Percentiles rank a stretch among this genome's conserved stretches.
These are phyloP conservation scores for Claviceps pusilla DNA, from an alignment of 2,329 filamentous ascomycete genomes.

Conservation along the genomic window DNA sequence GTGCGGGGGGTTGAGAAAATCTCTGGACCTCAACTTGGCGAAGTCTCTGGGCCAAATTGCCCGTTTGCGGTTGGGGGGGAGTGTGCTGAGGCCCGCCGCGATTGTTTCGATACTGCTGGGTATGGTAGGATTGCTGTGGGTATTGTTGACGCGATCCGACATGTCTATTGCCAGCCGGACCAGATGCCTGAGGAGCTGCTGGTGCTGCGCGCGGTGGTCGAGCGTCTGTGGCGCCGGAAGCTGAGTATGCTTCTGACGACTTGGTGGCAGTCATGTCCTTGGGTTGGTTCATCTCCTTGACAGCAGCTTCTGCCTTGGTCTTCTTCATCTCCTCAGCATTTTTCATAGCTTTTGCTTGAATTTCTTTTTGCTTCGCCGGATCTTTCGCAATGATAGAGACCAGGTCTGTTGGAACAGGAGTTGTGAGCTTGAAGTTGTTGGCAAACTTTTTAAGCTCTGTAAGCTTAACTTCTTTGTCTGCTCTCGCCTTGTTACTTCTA, in stretches of 20 bases:
- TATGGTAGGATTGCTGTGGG: slow-evolving; percentile 30
- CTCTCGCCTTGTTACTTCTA: slow-evolving; percentile 42
- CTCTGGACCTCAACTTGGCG: slow-evolving; percentile 38
- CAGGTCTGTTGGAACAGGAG: slow-evolving; percentile 78
- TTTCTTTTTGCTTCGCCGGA: slow-evolving; percentile 82
- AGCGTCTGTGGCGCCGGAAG: slow-evolving; percentile 12
- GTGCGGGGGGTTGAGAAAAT: slow-evolving; percentile 26
- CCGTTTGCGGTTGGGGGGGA: slow-evolving; percentile 25
- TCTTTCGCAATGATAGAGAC: slow-evolving; percentile 95
- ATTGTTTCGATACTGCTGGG: slow-evolving; percentile 32
- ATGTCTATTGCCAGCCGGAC: slow-evolving; percentile 27
- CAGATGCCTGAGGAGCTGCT: slow-evolving; percentile 18
- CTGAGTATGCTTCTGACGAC: slow-evolving; percentile 14
- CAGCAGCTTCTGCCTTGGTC: slow-evolving; percentile 33
- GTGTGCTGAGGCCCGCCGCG: slow-evolving; percentile 29
- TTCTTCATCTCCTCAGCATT: slow-evolving; percentile 52
- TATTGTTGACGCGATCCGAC: slow-evolving; percentile 33
- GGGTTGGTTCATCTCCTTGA: slow-evolving; percentile 27
- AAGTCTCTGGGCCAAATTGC: slow-evolving; percentile 34
- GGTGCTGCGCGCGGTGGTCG: slow-evolving; percentile 20
- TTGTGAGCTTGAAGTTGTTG: slow-evolving; percentile 82
- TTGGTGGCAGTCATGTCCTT: slow-evolving; percentile 30
- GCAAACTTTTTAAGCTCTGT: slow-evolving; percentile 94
- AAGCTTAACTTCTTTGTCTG: slow-evolving; percentile 80
- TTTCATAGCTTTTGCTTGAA: slow-evolving; percentile 72